These are phyloP conservation scores for Pythium aphanidermatum DNA, from an alignment of 352 stramenopile genomes.

Conservation along the genomic window DNA sequence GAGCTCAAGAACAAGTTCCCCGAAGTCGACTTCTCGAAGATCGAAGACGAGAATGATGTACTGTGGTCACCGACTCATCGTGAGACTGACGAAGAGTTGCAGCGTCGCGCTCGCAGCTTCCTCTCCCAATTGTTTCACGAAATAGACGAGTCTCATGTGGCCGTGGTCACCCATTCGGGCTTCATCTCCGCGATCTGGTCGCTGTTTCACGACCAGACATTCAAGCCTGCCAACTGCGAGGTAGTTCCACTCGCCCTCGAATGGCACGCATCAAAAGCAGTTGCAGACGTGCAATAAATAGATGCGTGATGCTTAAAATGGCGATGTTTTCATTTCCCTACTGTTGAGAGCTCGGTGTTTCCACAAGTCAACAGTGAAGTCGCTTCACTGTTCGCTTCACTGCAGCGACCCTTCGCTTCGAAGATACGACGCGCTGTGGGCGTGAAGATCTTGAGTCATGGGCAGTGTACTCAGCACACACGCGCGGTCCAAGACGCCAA, in stretches of 20 bases:
- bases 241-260: constrained; percentile 22
- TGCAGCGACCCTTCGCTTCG: no score
- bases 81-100: constrained; percentile 56
- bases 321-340: no score
- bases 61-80: constrained; percentile 52
- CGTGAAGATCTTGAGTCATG: constrained; percentile 1
- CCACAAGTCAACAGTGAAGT: no score
- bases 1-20: constrained; percentile 48
- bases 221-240: constrained; percentile 28
- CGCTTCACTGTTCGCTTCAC: no score
- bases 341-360: no score
- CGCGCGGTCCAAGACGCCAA: background rate
- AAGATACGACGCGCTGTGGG: no score
- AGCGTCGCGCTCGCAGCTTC: constrained; percentile 37
- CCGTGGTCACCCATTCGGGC: constrained; percentile 58
- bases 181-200: constrained; percentile 59
- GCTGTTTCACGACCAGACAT: constrained; percentile 27
- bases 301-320: no score
- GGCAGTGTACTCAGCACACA: constrained; percentile 18
- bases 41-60: constrained; percentile 45
- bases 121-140: constrained; percentile 45
- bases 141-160: constrained; percentile 45
- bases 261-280: background rate
- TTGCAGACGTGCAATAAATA: constrained; percentile 1
- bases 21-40: constrained; percentile 49